These are phyloP conservation scores for Microthlaspi erraticum DNA, from an alignment of 345 rosid species.

Conservation along the genomic window DNA sequence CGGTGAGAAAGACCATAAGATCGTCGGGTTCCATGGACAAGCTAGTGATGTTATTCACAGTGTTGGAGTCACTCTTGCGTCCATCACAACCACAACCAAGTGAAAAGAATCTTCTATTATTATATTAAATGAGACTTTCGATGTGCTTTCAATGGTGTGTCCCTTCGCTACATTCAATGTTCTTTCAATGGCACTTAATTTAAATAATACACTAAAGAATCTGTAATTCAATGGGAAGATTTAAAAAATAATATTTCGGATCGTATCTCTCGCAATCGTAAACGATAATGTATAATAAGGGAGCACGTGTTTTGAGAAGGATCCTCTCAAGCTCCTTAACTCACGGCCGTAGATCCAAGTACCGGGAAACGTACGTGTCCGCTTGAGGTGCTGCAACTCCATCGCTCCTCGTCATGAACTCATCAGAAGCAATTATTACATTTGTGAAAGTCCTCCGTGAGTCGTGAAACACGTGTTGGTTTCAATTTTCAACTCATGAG, in stretches of 20 bases:
- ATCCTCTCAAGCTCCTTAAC: no score
- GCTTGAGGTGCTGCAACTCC: no score
- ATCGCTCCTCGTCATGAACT: background rate
- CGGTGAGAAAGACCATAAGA: conserved; percentile 27
- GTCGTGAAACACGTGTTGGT: background rate
- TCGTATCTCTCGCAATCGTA: no score
- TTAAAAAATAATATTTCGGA: no score
- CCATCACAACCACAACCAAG: conserved; percentile 21
- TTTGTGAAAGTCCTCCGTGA: background rate
- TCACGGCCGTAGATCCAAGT: no score
- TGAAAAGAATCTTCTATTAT: background rate
- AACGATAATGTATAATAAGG: no score
- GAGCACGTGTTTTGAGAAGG: no score
- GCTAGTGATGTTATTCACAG: conserved; percentile 39
- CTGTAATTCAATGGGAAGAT: no score
- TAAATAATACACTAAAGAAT: no score
- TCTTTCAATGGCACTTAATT: no score
- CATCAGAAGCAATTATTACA: background rate
- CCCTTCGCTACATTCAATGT: background rate
- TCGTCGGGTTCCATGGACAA: conserved; percentile 44
- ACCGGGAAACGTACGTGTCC: no score
- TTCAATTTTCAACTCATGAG: background rate
- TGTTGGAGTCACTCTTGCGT: conserved; percentile 40
- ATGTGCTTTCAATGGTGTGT: conserved; percentile 20
- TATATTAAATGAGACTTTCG: background rate